Conservation (phyloP, 108 stramenopile genomes). For the Fistulifera solaris region DNA sequence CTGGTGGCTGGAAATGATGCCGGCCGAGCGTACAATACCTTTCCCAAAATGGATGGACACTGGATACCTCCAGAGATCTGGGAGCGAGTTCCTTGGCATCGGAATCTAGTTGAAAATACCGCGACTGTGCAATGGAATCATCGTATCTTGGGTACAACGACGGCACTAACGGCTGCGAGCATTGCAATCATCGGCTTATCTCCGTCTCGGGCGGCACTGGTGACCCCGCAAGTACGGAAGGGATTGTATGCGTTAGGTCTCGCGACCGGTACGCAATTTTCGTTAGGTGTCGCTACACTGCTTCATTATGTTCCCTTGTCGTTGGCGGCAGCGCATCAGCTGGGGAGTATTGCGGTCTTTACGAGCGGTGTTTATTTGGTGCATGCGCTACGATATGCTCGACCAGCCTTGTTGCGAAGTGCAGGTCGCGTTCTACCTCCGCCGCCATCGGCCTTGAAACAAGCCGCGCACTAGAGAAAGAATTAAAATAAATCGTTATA, state of each 20-base stretch:
- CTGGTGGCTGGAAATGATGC: constrained; percentile 98
- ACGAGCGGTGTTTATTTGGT: constrained; percentile 76
- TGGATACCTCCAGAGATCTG: constrained; percentile 82
- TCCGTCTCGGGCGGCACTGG: constrained; percentile 18
- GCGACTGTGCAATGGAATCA: constrained; percentile 98
- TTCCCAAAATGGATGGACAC: constrained; percentile 85
- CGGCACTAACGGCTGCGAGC: constrained; percentile 58
- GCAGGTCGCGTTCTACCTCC: no score
- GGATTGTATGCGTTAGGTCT: constrained; percentile 71
- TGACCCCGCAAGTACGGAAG: constrained; percentile 61
- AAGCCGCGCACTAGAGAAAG: no score
- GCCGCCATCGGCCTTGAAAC: no score
- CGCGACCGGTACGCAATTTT: constrained; percentile 78
- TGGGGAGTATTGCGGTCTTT: constrained; percentile 89
- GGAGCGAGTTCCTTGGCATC: constrained; percentile 48
- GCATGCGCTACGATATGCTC: constrained; percentile 73
- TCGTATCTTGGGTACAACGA: constrained; percentile 82
- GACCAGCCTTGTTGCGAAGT: constrained; percentile 31
- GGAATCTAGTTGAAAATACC: constrained; percentile 93
- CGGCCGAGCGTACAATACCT: constrained; percentile 91
- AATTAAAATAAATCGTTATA: no score
- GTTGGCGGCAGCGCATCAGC: constrained; percentile 93
- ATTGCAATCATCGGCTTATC: constrained; percentile 55
- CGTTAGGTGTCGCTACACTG: constrained; percentile 91
- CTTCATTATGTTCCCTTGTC: constrained; percentile 90